Evolutionary conservation across 2,329 filamentous ascomycete species (phyloP).

Genomic region (Xylaria sp.): DNA sequence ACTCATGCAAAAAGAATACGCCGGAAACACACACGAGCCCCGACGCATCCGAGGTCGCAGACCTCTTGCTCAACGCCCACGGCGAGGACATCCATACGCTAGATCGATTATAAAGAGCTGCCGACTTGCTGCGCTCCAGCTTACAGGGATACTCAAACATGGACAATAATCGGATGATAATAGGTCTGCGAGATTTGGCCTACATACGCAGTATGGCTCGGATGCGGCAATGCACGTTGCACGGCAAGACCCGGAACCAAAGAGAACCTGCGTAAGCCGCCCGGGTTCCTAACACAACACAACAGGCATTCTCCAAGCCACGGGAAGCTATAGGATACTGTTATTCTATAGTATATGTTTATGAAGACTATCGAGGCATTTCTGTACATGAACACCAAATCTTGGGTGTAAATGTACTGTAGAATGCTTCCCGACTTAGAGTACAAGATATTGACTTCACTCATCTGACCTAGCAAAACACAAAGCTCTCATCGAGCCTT

Average conservation of each 20-base stretch:
- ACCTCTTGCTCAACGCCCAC: background rate
- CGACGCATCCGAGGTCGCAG: background rate
- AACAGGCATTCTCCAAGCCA: background rate
- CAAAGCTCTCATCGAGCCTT: background rate
- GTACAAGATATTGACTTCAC: constrained; percentile 5
- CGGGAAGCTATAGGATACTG: background rate
- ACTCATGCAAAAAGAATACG: background rate
- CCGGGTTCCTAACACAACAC: background rate
- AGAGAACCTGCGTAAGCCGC: background rate
- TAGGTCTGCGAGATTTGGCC: background rate
- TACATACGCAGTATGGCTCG: no score
- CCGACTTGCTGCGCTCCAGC: background rate
- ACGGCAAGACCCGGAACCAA: background rate
- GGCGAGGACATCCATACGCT: background rate
- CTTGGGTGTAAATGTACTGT: no score
- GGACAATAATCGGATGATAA: background rate
- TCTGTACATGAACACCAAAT: background rate
- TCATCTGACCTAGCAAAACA: background rate
- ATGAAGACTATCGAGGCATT: background rate
- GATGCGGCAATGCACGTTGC: background rate
- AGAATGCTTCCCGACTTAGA: background rate
- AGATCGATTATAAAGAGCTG: background rate
- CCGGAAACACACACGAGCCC: background rate
- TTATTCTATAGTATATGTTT: no score
- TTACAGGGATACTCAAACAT: background rate